phyloP scores from a whole-genome alignment of 495 filamentous ascomycete species.

The Penicillium verhagenii region DNA sequence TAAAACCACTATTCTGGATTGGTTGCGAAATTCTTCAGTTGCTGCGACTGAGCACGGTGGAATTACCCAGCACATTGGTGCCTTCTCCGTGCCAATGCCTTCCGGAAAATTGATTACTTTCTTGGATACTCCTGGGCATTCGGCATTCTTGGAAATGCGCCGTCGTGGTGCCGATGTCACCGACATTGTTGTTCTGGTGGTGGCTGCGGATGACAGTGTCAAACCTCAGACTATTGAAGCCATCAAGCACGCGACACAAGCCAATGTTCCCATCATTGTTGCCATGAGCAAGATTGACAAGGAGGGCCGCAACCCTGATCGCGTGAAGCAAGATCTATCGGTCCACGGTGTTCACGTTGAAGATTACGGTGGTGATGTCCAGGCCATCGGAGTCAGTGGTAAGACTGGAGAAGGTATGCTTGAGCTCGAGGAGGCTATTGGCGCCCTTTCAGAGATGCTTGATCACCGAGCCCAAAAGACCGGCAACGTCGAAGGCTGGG shows the following conservation, averaged over 20 bases:
- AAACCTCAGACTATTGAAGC: conserved; percentile 97
- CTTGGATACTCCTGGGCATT: conserved; percentile 95
- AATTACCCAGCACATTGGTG: conserved; percentile 98
- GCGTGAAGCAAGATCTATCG: conserved; percentile 84
- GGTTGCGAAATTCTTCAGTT: conserved; percentile 87
- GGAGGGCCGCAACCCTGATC: conserved; percentile 70
- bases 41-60: conserved; percentile 90
- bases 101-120: conserved; percentile 89
- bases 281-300: conserved; percentile 99
- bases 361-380: conserved; percentile 92
- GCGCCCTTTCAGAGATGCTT: conserved; percentile 80
- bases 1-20: conserved; percentile 96
- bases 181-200: conserved; percentile 94
- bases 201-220: conserved; percentile 96
- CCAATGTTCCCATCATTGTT: conserved; percentile 92
- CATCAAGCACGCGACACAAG: conserved; percentile 88
- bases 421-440: conserved; percentile 85
- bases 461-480: conserved; percentile 80
- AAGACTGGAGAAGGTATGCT: conserved; percentile 92
- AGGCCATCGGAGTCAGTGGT: conserved; percentile 85
- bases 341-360: conserved; percentile 88
- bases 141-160: conserved; percentile 93
- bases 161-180: conserved; percentile 94
- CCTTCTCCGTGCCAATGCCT: conserved; percentile 90
- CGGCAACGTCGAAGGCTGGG: conserved; percentile 86